A percentile compares a stretch with the other conserved stretches of the same genome.
Evolutionary conservation across 495 filamentous ascomycete species (phyloP).

Genomic region (Penicillium crystallinum): DNA sequence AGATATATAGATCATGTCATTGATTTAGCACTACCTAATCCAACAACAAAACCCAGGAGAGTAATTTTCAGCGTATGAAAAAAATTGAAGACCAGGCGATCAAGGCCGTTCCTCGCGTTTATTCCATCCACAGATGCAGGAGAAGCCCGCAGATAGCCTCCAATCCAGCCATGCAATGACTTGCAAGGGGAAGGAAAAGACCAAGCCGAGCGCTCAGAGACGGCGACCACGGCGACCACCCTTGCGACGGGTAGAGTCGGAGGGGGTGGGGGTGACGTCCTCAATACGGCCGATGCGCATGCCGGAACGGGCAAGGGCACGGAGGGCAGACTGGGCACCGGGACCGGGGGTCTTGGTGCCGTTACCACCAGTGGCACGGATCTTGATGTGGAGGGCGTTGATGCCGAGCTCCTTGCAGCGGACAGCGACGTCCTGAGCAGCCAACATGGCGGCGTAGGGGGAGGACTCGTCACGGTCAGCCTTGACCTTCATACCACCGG

Average conservation of each 20-base stretch:
- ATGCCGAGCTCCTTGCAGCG: conserved; percentile 99
- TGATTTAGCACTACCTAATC: conserved; percentile 22
- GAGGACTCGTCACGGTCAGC: conserved; percentile 99
- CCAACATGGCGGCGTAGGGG: conserved; percentile 99
- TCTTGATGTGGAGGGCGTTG: conserved; percentile 99
- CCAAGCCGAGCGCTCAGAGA: conserved; percentile 60
- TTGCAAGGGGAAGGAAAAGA: conserved; percentile 25
- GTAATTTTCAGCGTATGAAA: conserved; percentile 40
- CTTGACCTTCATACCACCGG: conserved; percentile 99
- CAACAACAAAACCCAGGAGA: conserved; percentile 23
- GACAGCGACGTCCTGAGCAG: conserved; percentile 84
- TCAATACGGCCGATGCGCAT: conserved; percentile 99
- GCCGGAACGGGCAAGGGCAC: conserved; percentile 93
- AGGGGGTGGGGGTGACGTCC: conserved; percentile 98
- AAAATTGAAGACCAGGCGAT: conserved; percentile 53
- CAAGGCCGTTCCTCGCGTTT: conserved; percentile 54
- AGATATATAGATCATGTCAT: conserved; percentile 13
- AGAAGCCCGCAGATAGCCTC: conserved; percentile 32
- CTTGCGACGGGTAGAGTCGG: conserved; percentile 98
- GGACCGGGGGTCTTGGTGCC: conserved; percentile 99
- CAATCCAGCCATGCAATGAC: conserved; percentile 31
- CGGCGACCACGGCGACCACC: conserved; percentile 99
- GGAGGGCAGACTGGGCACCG: conserved; percentile 97
- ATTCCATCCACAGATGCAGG: conserved; percentile 50
- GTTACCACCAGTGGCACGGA: conserved; percentile 98